Conservation (phyloP, 2,329 filamentous ascomycete genomes). For the Blumeria graminis region DNA sequence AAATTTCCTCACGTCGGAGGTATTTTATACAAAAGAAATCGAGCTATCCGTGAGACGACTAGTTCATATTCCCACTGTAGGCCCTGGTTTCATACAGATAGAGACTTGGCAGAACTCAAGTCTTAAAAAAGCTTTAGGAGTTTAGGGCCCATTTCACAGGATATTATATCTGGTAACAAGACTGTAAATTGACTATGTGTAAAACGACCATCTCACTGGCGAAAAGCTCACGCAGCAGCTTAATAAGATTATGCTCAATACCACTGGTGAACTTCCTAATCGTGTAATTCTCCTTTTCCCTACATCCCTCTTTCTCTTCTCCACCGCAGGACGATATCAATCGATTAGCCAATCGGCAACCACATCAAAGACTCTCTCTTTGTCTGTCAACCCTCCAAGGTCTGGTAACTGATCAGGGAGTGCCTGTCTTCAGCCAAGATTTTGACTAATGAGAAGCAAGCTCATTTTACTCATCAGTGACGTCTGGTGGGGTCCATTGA, state of each 20-base stretch:
- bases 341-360: conserved; percentile 1
- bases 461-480: conserved; percentile 1
- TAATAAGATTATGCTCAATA: background rate
- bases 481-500: conserved; percentile 5
- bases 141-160: background rate
- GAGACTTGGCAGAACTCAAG: too few species aligned
- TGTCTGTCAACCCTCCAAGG: background rate
- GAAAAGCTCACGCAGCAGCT: background rate
- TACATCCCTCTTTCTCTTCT: too few species aligned
- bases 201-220: background rate
- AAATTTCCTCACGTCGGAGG: too few species aligned
- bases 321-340: background rate
- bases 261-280: background rate
- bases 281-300: background rate
- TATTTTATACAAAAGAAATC: too few species aligned
- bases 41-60: too few species aligned
- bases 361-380: background rate
- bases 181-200: conserved; percentile 1
- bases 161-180: background rate
- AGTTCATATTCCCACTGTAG: too few species aligned
- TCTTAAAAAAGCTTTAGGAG: too few species aligned
- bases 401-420: background rate
- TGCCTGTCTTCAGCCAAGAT: conserved; percentile 1
- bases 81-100: too few species aligned
- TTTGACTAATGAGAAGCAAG: conserved; percentile 1